Base-by-base conservation (phyloP, 805 yeast species). In the Pichia kluyveri region DNA sequence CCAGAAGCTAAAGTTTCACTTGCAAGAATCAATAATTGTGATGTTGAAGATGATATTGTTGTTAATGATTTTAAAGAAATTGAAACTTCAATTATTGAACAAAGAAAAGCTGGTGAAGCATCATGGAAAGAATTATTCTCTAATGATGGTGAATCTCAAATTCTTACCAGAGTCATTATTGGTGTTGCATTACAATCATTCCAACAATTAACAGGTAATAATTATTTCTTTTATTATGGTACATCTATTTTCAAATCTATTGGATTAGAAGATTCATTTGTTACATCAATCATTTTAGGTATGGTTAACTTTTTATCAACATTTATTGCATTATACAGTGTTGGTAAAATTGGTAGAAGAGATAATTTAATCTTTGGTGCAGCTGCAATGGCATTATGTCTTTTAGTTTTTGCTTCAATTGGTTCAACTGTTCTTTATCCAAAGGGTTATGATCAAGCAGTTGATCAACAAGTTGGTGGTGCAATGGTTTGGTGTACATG, bases 401-500 rank as follows among this genome's bases (percentile, higher is more conserved):
- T 81, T 71, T 58, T 80, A 38, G 68, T 79, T 44, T 82, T 79
- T 61, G 70, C 88, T 6, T 68, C 75, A 40, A 65, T 83, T 45
- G 89, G 88, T 43, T 71, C 77, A n/a, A 74, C 72, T 53, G 57
- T 66, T 27, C 65, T 78, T 47, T 65, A 65, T 54, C 60, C 62
- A 12, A 66, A 69, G 47, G 72, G 71, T 19, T 66, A 62, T 53
- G 68, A 65, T 56, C 63, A 65, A 39, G 55, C 61, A 42, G 56
- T 75, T 30, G 65, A 75, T 42, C 70, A 68, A 53, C 69, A 78
- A 46, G 75, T 79, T 42, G 86, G 86, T 54, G 58, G 68, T 51
- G 76, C 72, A 11, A 78, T 83, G 85, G 79, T 83, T 57, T 71
- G 72, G 54, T 69, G 82, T 46, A 74, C 86, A 6, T 80, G 86